phyloP scores from a whole-genome alignment of 2,329 filamentous ascomycete species.

The Nannizzia gypsea region DNA sequence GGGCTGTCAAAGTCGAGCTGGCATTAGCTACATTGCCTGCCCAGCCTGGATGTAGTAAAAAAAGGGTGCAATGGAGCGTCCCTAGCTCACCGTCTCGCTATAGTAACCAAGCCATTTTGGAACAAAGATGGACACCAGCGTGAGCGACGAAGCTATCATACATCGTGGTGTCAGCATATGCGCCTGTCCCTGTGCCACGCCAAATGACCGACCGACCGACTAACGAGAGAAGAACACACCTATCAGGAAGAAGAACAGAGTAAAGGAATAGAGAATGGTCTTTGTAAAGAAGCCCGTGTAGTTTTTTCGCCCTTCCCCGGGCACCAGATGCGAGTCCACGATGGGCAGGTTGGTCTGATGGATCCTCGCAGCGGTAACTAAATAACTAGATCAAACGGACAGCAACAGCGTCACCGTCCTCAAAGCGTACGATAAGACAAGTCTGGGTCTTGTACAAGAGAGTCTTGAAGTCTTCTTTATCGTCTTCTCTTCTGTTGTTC shows the following conservation, averaged over 20 bases:
- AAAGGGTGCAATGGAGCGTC: neutral
- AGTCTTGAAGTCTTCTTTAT: neutral
- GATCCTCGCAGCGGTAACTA: neutral
- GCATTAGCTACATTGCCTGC: neutral
- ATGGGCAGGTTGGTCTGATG: slow-evolving; percentile 8
- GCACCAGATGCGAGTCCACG: slow-evolving; percentile 35
- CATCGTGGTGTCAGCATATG: neutral
- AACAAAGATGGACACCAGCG: slow-evolving; percentile 35
- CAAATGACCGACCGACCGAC: neutral
- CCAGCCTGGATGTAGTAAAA: neutral
- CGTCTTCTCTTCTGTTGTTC: neutral
- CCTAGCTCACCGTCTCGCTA: slow-evolving; percentile 29
- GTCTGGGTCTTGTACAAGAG: neutral
- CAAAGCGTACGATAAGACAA: neutral
- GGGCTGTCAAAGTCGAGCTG: slow-evolving; percentile 16
- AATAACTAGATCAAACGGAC: neutral
- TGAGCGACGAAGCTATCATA: slow-evolving; percentile 35
- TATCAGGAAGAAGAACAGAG: slow-evolving; percentile 35
- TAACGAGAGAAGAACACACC: slow-evolving; percentile 22
- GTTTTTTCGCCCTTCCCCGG: slow-evolving; percentile 32
- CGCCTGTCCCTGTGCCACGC: neutral
- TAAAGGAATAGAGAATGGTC: slow-evolving; percentile 36
- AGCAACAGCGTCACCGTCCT: neutral
- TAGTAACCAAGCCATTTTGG: slow-evolving; percentile 40
- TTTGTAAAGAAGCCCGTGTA: slow-evolving; percentile 40